phyloP scores from a whole-genome alignment of 2,329 filamentous ascomycete genomes.

The Pezicula neosporulosa region DNA sequence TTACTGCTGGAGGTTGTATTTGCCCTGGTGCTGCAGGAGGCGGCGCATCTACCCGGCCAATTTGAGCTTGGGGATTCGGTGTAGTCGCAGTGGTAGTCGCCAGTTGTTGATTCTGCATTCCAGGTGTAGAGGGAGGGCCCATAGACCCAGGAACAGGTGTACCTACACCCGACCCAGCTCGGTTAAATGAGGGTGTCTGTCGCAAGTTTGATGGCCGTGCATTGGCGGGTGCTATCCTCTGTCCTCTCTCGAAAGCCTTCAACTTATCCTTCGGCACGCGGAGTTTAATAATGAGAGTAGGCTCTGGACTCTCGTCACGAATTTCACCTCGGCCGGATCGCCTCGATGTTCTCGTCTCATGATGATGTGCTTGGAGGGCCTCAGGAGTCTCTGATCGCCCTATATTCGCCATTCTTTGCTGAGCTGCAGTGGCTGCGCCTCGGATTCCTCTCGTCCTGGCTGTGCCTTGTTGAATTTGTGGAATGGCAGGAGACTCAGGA shows the following conservation, averaged over 20 bases:
- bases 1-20: constrained; percentile 57
- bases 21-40: constrained; percentile 56
- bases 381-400: constrained; percentile 90
- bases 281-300: constrained; percentile 66
- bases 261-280: constrained; percentile 71
- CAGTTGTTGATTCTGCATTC: constrained; percentile 23
- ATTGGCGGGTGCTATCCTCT: constrained; percentile 34
- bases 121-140: constrained; percentile 44
- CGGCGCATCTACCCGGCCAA: constrained; percentile 65
- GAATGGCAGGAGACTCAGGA: constrained; percentile 79
- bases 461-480: constrained; percentile 67
- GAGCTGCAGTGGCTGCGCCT: constrained; percentile 80
- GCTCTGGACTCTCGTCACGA: constrained; percentile 75
- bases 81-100: constrained; percentile 24
- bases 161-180: constrained; percentile 42
- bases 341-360: constrained; percentile 69
- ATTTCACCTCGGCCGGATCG: constrained; percentile 54
- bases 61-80: constrained; percentile 46
- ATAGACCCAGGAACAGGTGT: constrained; percentile 51
- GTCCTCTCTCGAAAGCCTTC: constrained; percentile 58
- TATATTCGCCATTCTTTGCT: constrained; percentile 80
- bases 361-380: constrained; percentile 60
- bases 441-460: constrained; percentile 85
- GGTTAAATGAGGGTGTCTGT: constrained; percentile 40
- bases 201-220: constrained; percentile 33